Base-by-base conservation (phyloP, 192 early-diverging fungal genomes). In the Podila horticola region DNA sequence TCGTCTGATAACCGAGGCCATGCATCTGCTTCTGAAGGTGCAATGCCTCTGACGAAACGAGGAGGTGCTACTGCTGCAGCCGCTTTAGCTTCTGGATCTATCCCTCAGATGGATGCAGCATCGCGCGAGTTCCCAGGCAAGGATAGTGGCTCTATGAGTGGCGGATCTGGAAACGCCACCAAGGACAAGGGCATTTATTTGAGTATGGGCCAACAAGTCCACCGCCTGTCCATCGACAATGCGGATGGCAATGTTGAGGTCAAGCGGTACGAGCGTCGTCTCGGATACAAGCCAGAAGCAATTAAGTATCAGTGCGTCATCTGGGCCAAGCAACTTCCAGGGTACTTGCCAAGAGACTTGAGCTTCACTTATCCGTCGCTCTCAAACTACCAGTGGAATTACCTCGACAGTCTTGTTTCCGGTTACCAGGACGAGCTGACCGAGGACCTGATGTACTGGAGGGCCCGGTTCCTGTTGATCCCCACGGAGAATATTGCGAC, bases 331-430 rank as follows among this genome's bases (percentile, higher is more conserved):
- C 84, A 93, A 71, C 83, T 86, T 50, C 59, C 74, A 19, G 84
- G 77, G 5, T 99, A 97, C 74, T 50, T 77, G 57, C 72, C 83
- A 1, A 82, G 90, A 33, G 71, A 66, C 0, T 82, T 94, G 17
- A 83, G 69, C 1, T 99, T 99, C 66, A 64, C 70, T 7, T 98
- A 98, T 82, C 92, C 98, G 19, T 82, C 82, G 13, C 69, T 93
- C 24, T 82, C 90, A 5, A 86, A 91, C 51, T 96, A 97, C 81
- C 92, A 94, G 38, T 99, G 98, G 98, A 99, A 98, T 72, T 94
- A 92, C 51, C 85, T 98, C 30, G 98, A 99, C 82, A 92, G 93
- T 63, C 84, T 97, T 30, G 92, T 98, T n/a, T 87, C 94, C 22
- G 97, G 97, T 38, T 93, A 95, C 67, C 91, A 93, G 72, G 90